Base-by-base conservation (phyloP, 805 yeast species). In the Cyberlindnera maclurae region DNA sequence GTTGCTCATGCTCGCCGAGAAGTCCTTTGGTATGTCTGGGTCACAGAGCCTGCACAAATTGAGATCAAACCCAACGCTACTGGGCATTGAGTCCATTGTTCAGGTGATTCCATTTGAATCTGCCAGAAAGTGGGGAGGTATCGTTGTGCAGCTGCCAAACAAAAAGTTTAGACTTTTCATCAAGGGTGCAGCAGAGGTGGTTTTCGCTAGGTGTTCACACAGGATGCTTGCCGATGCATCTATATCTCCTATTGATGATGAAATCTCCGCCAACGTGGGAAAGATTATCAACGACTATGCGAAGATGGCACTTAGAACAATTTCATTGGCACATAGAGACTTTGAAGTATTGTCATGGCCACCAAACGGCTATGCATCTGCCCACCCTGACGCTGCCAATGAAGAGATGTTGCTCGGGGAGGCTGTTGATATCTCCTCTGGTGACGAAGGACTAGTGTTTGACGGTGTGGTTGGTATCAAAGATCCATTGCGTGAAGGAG, bases 121-220 rank as follows among this genome's bases (percentile, higher is more conserved):
- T 42, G 70, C 85, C 4, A 72, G 95, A 53, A 93, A 93, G 65
- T 93, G 95, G 90, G 86, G 95, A 53, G 95, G 93, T 31, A 62
- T 87, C 15, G 79, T 88, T 5, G 70, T 81, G 37, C 68, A 70
- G 38, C 59, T 64, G 12, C 68, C 69, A 9, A 67, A 65, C 4
- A 32, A 31, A 27, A 55, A 51, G 12, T 81, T 61, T 57, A 71
- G 93, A 40, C 64, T 87, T 38, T 80, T 73, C 46, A 65, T 85
- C 41, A 93, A 93, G 64, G 98, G 99, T 46, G 98, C 98, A 2
- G 89, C 97, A 1, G 99, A 93, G 62, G 74, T 93, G 43, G 72
- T 93, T 12, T 70, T 83, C 46, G 67, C 70, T 16, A 65, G 72
- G 50, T 82, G 95, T 57, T 62, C 73, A 3, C 67, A 53, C 41